These are phyloP conservation scores for Trypanosoma lewisi DNA, from an alignment of 208 protist species.

Conservation along the genomic window DNA sequence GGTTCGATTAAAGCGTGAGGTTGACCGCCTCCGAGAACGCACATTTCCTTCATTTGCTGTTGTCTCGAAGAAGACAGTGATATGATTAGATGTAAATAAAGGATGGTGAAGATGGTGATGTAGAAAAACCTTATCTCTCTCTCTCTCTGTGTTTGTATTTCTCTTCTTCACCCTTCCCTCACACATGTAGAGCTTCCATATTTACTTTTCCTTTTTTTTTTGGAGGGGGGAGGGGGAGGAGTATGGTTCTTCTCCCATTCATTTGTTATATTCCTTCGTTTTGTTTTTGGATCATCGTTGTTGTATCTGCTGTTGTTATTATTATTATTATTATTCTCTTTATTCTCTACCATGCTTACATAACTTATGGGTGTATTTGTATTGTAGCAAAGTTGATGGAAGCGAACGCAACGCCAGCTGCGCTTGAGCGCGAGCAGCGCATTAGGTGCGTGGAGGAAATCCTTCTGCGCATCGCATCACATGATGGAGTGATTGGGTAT, in stretches of 20 bases:
- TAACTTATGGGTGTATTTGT: background rate
- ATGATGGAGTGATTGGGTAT: slow-evolving; percentile 81
- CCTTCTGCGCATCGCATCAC: slow-evolving; percentile 61
- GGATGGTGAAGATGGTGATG: background rate
- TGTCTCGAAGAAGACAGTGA: slow-evolving; percentile 74
- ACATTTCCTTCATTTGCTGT: slow-evolving; percentile 92
- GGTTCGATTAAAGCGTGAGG: slow-evolving; percentile 69
- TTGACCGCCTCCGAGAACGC: slow-evolving; percentile 83
- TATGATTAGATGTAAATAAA: slow-evolving; percentile 26
- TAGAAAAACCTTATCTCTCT: background rate
- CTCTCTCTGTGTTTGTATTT: background rate
- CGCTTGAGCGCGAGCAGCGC: slow-evolving; percentile 53
- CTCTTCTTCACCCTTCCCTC: background rate
- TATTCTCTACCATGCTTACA: background rate
- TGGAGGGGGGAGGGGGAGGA: background rate
- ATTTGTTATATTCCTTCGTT: too few species aligned
- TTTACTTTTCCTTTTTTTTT: slow-evolving; percentile 8
- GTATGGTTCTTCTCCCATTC: background rate
- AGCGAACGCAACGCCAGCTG: slow-evolving; percentile 27
- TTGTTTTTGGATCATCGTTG: background rate
- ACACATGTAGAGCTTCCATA: slow-evolving; percentile 1
- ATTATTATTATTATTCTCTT: slow-evolving; percentile 7
- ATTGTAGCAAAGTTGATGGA: slow-evolving; percentile 7
- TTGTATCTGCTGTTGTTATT: background rate
- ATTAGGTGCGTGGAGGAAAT: slow-evolving; percentile 63